Evolutionary conservation across 192 early-diverging fungal genomes (phyloP).

Genomic region (Chytriomyces hyalinus): DNA sequence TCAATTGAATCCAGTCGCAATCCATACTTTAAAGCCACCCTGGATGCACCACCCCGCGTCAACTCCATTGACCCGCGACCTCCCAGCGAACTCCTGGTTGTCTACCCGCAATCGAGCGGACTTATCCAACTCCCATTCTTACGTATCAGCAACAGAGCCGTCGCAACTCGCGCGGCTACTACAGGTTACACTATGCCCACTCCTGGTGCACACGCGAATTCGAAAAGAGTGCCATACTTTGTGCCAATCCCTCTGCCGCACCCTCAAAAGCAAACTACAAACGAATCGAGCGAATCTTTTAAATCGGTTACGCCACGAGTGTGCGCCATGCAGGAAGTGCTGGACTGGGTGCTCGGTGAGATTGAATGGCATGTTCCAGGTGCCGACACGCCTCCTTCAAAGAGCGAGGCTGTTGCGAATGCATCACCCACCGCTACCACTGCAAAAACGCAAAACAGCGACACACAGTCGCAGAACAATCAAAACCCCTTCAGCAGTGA

Average conservation of each 20-base stretch:
- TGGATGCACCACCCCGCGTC: not conserved
- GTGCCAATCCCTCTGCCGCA: not conserved
- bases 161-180: not conserved
- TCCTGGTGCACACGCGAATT: not conserved
- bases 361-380: not conserved
- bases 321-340: not conserved
- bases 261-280: not conserved
- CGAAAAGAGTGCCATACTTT: not conserved
- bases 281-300: no score
- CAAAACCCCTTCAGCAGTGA: no score
- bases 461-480: no score
- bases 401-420: not conserved
- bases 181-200: not conserved
- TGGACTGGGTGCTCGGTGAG: not conserved
- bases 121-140: not conserved
- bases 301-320: not conserved
- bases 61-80: not conserved
- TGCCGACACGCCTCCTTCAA: not conserved
- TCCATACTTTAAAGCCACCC: not conserved
- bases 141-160: not conserved
- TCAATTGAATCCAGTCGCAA: not conserved
- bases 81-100: not conserved
- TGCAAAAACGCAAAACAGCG: not conserved
- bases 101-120: not conserved
- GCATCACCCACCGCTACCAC: not conserved